Base-by-base conservation (phyloP, 768 basidiomycete genomes). In the Mycena polygramma region DNA sequence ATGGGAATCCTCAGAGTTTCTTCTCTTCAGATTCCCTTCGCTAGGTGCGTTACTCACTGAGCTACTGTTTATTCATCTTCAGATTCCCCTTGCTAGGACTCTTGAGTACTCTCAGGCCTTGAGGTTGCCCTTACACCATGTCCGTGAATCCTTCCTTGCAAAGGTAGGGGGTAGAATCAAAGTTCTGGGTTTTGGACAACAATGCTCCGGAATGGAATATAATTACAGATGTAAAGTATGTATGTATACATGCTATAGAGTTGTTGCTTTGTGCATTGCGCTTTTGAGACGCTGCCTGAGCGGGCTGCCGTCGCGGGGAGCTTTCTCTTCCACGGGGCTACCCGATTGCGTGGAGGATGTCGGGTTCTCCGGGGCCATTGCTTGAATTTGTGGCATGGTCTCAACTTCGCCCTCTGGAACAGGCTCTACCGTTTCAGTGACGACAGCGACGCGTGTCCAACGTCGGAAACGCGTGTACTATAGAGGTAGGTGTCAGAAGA, bases 401-500 rank as follows among this genome's bases (percentile, higher is more conserved):
- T 81, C 83, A n/a, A 79, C 60, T 46, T 83, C 81, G 19, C 79
- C 81, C 17, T 80, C 77, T 2, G 78, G 75, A 19, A 90, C 88
- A 35, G 83, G 78, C 71, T 94, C 90, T 20, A 94, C 83, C 0
- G 85, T 88, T 81, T 97, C 96, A 5, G 83, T 87, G 52, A 96
- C 89, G 22, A 92, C 80, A 3, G 95, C 96, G 41, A 96, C 85
- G 57, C 96, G 91, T 0, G 93, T 92, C 96, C 96, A 97, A 57
- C 94, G 85, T 62, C 96, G 82, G 76, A 90, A 91, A 17, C 96
- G 89, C 0, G 96, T 97, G 79, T 94, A 97, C 91, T 94, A 75
- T 73, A n/a, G 64, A n/a, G n/a, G n/a, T n/a, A n/a, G 9, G 19
- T 37, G 26, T 55, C 14, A 59, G 48, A 17, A 60, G 53, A 35